These are phyloP conservation scores for Aspergillus nanangensis DNA, from an alignment of 495 filamentous ascomycete genomes.

Conservation along the genomic window DNA sequence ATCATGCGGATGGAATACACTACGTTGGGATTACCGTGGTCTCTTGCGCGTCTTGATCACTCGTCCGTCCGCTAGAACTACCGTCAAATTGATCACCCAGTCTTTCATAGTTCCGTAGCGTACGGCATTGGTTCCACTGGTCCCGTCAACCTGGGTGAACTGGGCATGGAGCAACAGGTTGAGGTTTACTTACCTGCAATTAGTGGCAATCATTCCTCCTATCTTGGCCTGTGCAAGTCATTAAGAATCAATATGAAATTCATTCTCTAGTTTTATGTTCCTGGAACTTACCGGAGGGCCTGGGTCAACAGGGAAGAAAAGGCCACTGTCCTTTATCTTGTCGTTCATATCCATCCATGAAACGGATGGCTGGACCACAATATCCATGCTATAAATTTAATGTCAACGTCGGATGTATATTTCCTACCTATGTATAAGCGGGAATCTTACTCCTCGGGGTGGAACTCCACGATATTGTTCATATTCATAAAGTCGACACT, in stretches of 20 bases:
- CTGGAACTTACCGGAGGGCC: slow-evolving; percentile 30
- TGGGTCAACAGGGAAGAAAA: slow-evolving; percentile 82
- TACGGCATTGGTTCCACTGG: slow-evolving; percentile 69
- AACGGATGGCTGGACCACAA: slow-evolving; percentile 76
- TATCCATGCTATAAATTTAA: slow-evolving; percentile 52
- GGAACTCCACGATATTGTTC: slow-evolving; percentile 66
- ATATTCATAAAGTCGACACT: slow-evolving; percentile 76
- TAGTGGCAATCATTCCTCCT: slow-evolving; percentile 86
- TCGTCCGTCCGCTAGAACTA: slow-evolving; percentile 80
- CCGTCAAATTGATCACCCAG: slow-evolving; percentile 77
- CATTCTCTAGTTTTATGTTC: too few relatives aligned
- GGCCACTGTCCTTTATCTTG: slow-evolving; percentile 57
- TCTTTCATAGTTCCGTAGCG: slow-evolving; percentile 86
- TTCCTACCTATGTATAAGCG: neutral
- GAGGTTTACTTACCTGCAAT: slow-evolving; percentile 47
- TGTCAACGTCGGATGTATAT: neutral
- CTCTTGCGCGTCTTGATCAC: slow-evolving; percentile 63
- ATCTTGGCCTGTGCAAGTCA: slow-evolving; percentile 47
- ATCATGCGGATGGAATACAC: neutral
- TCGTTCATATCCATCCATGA: slow-evolving; percentile 76
- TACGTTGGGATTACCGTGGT: slow-evolving; percentile 14
- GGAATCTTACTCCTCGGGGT: slow-evolving; percentile 53
- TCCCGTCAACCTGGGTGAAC: neutral
- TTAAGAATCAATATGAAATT: neutral
- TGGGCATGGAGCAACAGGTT: neutral